Evolutionary conservation across 768 basidiomycete genomes (phyloP).

Genomic region (Lactifluus subvellereus): DNA sequence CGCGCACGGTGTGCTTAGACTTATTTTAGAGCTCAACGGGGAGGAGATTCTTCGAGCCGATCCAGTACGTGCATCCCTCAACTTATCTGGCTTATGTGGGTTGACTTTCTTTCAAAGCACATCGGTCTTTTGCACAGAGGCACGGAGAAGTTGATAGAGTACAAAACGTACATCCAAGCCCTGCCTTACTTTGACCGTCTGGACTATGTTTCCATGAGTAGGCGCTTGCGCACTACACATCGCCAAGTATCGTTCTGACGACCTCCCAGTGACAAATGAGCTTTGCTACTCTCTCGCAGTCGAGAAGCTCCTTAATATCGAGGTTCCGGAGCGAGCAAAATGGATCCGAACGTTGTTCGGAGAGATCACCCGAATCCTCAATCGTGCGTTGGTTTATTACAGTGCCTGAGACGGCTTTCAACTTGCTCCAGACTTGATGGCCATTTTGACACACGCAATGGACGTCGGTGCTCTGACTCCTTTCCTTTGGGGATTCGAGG

Average conservation of each 20-base stretch:
- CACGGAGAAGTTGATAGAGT: constrained; percentile 98
- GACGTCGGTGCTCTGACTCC: constrained; percentile 98
- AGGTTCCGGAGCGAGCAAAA: constrained; percentile 94
- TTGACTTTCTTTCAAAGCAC: constrained; percentile 46
- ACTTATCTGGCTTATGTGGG: not conserved
- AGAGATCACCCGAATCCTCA: constrained; percentile 92
- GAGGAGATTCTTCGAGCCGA: constrained; percentile 89
- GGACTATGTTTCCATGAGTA: constrained; percentile 99
- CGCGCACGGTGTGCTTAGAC: constrained; percentile 94
- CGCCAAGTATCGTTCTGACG: not conserved
- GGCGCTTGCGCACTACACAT: constrained; percentile 30
- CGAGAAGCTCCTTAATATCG: constrained; percentile 95
- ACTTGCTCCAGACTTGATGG: constrained; percentile 77
- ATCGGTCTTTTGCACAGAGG: constrained; percentile 95
- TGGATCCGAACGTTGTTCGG: constrained; percentile 98
- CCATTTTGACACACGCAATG: constrained; percentile 91
- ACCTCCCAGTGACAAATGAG: constrained; percentile 90
- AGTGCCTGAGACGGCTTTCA: not conserved
- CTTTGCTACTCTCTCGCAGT: constrained; percentile 95
- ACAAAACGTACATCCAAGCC: constrained; percentile 97
- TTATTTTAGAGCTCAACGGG: constrained; percentile 96
- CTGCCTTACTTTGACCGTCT: constrained; percentile 98
- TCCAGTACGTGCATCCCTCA: constrained; percentile 42
- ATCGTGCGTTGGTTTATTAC: constrained; percentile 51
- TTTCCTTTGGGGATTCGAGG: constrained; percentile 99